Conservation (phyloP, 352 stramenopile species). For the Globisporangium iwayamae region DNA sequence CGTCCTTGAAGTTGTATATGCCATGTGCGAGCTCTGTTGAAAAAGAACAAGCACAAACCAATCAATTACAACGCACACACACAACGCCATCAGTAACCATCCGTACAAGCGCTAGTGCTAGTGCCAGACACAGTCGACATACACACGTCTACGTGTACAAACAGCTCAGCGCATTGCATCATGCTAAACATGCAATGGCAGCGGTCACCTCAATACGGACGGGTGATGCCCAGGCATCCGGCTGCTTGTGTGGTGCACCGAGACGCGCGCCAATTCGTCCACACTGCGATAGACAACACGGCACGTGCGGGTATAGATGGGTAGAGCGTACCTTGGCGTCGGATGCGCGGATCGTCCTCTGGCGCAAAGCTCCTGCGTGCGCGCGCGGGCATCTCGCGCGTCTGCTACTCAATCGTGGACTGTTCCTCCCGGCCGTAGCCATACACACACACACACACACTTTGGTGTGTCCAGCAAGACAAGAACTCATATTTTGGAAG, state of each 20-base stretch:
- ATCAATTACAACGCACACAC: background rate
- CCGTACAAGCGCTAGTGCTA: background rate
- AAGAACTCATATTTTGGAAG: too few species aligned
- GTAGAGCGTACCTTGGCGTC: constrained; percentile 11
- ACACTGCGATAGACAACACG: background rate
- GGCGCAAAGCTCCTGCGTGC: background rate
- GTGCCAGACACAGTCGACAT: background rate
- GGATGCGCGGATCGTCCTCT: constrained; percentile 10
- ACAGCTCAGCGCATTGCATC: too few species aligned
- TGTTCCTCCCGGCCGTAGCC: background rate
- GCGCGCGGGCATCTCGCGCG: constrained; percentile 5
- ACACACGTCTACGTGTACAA: too few species aligned
- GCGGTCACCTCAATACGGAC: too few species aligned
- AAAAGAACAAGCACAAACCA: background rate
- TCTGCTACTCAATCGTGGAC: background rate
- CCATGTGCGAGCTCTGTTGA: constrained; percentile 32
- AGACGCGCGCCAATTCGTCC: constrained; percentile 1
- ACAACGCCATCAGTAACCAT: background rate
- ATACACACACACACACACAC: background rate
- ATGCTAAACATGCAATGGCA: too few species aligned
- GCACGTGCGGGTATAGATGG: too few species aligned
- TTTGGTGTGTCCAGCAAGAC: background rate
- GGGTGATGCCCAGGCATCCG: background rate
- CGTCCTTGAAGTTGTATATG: constrained; percentile 40
- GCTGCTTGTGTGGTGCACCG: background rate